Conservation (phyloP, 2,329 filamentous ascomycete species). For the Xylariaceae sp. region DNA sequence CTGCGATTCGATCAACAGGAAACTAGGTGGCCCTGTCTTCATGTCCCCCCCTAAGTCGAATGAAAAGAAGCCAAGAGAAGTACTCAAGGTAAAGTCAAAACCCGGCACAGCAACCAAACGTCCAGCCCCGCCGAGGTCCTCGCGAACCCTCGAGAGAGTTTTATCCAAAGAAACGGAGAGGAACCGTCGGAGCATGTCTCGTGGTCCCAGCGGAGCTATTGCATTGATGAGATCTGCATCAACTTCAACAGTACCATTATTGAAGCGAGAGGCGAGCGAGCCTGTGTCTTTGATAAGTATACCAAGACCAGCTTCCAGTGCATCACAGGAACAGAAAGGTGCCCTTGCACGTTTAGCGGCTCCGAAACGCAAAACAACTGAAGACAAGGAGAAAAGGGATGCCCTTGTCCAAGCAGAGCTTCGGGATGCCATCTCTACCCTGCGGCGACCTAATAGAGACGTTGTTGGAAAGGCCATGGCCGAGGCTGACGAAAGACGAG, state of each 20-base stretch:
- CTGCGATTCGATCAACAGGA: constrained; percentile 67
- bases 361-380: constrained; percentile 48
- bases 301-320: constrained; percentile 39
- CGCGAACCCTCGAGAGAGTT: constrained; percentile 58
- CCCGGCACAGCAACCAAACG: constrained; percentile 52
- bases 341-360: constrained; percentile 35
- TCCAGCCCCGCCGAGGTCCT: constrained; percentile 36
- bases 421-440: constrained; percentile 66
- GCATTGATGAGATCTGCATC: constrained; percentile 67
- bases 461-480: constrained; percentile 63
- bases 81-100: constrained; percentile 42
- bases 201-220: constrained; percentile 54
- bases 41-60: constrained; percentile 50
- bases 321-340: constrained; percentile 42
- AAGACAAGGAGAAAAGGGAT: constrained; percentile 60
- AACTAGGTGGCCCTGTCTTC: constrained; percentile 68
- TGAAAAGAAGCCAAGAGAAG: constrained; percentile 44
- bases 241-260: constrained; percentile 56
- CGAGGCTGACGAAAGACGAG: constrained; percentile 62
- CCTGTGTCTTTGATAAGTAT: constrained; percentile 47
- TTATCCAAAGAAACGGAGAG: constrained; percentile 53
- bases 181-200: constrained; percentile 51
- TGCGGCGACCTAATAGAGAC: constrained; percentile 73
- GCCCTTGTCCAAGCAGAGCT: constrained; percentile 66
- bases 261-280: constrained; percentile 70